Evolutionary conservation across 768 basidiomycete species (phyloP).

Genomic region (Chiua virens): DNA sequence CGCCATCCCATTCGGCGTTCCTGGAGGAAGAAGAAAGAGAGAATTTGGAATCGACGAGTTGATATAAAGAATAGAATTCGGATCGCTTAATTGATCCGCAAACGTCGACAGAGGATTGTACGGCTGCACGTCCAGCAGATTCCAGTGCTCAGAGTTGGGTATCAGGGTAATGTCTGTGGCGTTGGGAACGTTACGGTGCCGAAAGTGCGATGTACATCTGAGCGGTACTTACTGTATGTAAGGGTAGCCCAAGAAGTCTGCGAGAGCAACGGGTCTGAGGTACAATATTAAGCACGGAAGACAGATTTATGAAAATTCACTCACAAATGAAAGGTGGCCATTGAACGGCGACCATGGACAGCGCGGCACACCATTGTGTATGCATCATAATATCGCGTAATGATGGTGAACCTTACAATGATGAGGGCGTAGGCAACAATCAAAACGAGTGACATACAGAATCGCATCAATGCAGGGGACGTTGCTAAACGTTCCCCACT

Average conservation of each 20-base stretch:
- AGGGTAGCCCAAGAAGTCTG: conserved; percentile 89
- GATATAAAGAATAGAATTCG: conserved; percentile 75
- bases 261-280: conserved; percentile 81
- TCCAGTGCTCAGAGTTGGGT: conserved; percentile 58
- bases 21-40: conserved; percentile 67
- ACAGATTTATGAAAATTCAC: conserved; percentile 27
- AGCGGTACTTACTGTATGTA: conserved; percentile 56
- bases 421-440: conserved; percentile 14
- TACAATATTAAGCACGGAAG: conserved; percentile 16
- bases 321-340: conserved; percentile 93
- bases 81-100: conserved; percentile 68
- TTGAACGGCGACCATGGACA: conserved; percentile 92
- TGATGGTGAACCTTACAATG: conserved; percentile 76
- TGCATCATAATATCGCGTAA: conserved; percentile 91
- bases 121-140: conserved; percentile 56
- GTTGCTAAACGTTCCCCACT: conserved; percentile 88
- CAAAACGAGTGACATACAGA: conserved; percentile 55
- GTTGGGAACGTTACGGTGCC: conserved; percentile 7
- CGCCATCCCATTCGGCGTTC: conserved; percentile 64
- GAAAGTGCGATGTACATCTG: conserved; percentile 7
- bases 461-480: conserved; percentile 84
- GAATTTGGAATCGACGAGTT: conserved; percentile 65
- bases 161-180: conserved; percentile 71
- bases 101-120: conserved; percentile 73
- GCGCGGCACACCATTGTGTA: conserved; percentile 86